Evolutionary conservation across 1,284 basidiomycete genomes (phyloP), one percentile per base, ranked within the genome.

Genomic region (Boletus calvinii): DNA sequence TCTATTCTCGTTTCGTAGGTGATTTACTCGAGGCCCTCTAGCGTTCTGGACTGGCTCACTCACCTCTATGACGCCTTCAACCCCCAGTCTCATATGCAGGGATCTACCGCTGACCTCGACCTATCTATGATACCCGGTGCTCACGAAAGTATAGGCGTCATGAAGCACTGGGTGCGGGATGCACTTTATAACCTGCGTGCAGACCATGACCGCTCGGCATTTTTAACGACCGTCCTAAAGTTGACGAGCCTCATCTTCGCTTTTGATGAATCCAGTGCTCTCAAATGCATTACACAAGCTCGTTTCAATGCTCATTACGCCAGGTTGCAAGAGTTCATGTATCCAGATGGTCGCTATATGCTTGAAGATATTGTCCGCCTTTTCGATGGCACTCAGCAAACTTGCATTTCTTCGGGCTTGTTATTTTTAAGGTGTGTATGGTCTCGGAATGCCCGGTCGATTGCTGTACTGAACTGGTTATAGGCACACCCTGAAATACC

Each of bases 401-500:
- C 29, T 0, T 54, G 59, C 29, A 59, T 72, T 32, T 55, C 65
- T 15, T 66, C 72, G 1, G 67, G 74, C 48, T 52, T 69, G 18
- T 46, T 56, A 0, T 64, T 61, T 42, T 11, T 71, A 17, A 52
- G 46, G 62, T 69, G 32, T 35, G 40, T 15, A 5, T 37, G 18
- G 15, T 34, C 26, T 30, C 17, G 22, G 48, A 20, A 52, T 35
- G 32, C 1, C 3, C 32, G 2, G 38, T 13, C 17, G 17, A 17
- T 36, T 31, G 0, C 46, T 29, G 2, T 22, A 41, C 37, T 50
- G 17, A 58, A 15, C 11, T 44, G 31, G 18, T 26, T 32, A 18
- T 32, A 83, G 81, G 15, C 74, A 78, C 48, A 53, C 81, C 10
- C 30, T 80, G 4, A 58, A 70, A 0, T 60, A 59, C 0, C 49